Base-by-base conservation (phyloP, 2,329 filamentous ascomycete species). In the Alternaria rosae region DNA sequence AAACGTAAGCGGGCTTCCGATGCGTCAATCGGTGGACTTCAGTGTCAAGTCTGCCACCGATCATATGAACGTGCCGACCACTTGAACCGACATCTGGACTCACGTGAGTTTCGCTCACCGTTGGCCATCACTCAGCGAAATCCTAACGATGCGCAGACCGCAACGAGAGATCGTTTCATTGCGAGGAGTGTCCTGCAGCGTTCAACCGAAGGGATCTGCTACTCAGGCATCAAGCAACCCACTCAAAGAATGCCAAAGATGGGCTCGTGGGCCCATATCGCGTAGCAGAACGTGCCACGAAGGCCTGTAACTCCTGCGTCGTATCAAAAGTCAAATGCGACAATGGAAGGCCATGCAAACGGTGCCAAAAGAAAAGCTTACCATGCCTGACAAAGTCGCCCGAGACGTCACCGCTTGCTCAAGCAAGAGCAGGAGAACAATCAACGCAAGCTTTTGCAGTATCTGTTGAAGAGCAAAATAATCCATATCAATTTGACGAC, bases 311-410 rank as follows among this genome's bases (percentile, higher is more conserved):
- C 58, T 53, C 72, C 4, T 76, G 75, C 47, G 73, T 76, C 1
- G 53, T 70, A 7, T 73, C 75, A 8, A 77, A 76, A 57, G 64
- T 75, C 15, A 77, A 75, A 55, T 77, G 75, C 44, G 70, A 76
- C 47, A 70, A 76, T 53, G 44, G 56, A 6, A 68, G 72, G 15
- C 75, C 75, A 4, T 77, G 74, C 51, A 67, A 70, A 55, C 57
- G 70, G 26, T 73, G 70, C 38, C 43, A 50, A 12, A 66, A 66
- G 55, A 66, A 64, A 23, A 41, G 42, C 23, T 12, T 71, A 44
- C 15, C 35, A 21, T 60, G 68, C 51, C 59, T 62, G 21, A 66
- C 65, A 17, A 11, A 53, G 48, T 28, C 51, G 38, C 5, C 35
- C 20, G 17, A 32, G 23, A 26, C 35, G 25, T 17, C 47, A 38